These are phyloP conservation scores for Mortierella claussenii DNA, from an alignment of 192 early-diverging fungal genomes.

Conservation along the genomic window DNA sequence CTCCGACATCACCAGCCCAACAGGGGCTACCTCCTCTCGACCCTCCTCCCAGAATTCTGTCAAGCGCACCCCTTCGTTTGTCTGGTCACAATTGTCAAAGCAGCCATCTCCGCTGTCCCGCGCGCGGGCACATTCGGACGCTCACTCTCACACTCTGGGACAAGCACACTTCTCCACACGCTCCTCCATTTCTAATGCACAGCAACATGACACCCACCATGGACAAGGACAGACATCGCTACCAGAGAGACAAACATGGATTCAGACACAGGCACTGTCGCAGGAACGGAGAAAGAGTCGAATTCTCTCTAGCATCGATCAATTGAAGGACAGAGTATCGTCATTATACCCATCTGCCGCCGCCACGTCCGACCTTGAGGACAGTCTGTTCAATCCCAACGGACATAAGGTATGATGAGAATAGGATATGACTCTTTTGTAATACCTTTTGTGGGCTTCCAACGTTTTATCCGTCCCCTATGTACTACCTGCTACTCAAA, in stretches of 20 bases:
- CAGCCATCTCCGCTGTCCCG: background rate
- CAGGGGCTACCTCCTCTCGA: too few relatives aligned
- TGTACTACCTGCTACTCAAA: too few relatives aligned
- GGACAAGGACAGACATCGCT: background rate
- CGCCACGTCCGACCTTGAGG: background rate
- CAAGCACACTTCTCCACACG: too few relatives aligned
- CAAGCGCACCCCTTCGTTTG: slow-evolving; percentile 11
- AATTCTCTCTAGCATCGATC: slow-evolving; percentile 6
- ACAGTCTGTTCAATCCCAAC: slow-evolving; percentile 11
- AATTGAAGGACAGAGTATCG: slow-evolving; percentile 4
- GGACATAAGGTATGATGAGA: slow-evolving; percentile 34
- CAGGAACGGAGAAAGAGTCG: slow-evolving; percentile 2
- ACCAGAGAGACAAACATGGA: background rate
- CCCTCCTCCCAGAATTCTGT: background rate
- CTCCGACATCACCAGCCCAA: too few relatives aligned
- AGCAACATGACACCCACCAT: background rate
- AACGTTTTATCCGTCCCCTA: too few relatives aligned
- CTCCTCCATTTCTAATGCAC: background rate
- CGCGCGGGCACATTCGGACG: background rate
- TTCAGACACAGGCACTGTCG: too few relatives aligned
- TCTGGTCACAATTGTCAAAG: slow-evolving; percentile 31
- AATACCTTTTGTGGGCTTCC: too few relatives aligned
- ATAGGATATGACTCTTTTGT: too few relatives aligned
- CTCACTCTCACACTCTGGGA: too few relatives aligned
- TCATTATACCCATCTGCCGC: background rate